Percentiles rank a stretch among this genome's conserved stretches.
Conservation (phyloP, 2,329 filamentous ascomycete species). For the Plenodomus lindquistii region DNA sequence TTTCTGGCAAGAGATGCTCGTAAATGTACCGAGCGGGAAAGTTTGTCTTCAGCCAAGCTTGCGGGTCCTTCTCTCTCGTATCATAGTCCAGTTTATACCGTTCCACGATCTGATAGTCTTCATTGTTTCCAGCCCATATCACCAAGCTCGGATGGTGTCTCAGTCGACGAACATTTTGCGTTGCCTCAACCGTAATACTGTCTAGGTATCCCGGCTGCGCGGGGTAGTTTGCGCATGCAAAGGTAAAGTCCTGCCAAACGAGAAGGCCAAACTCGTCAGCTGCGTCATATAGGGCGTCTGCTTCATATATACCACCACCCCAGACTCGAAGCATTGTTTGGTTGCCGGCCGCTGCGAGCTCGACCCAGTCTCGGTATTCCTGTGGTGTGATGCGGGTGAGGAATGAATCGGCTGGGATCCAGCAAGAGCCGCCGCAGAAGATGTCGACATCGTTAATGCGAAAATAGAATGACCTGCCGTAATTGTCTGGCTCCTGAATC, state of each 20-base stretch:
- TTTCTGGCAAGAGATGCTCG: constrained; percentile 74
- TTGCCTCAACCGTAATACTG: constrained; percentile 56
- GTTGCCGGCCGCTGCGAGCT: constrained; percentile 73
- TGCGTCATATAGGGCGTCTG: constrained; percentile 71
- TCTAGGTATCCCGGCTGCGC: constrained; percentile 64
- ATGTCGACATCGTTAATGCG: constrained; percentile 74
- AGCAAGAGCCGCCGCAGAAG: constrained; percentile 81
- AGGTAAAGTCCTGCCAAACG: constrained; percentile 87
- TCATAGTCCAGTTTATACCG: constrained; percentile 73
- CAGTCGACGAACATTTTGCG: constrained; percentile 67
- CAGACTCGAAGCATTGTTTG: constrained; percentile 82
- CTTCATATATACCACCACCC: constrained; percentile 80
- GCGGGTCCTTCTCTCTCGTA: constrained; percentile 73
- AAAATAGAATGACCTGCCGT: constrained; percentile 79
- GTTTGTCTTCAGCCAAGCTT: constrained; percentile 82
- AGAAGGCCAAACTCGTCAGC: constrained; percentile 78
- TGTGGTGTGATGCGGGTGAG: constrained; percentile 68
- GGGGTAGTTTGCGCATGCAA: constrained; percentile 67
- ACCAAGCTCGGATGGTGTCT: constrained; percentile 86
- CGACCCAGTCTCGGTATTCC: constrained; percentile 74
- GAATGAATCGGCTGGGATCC: constrained; percentile 83
- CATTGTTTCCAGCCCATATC: constrained; percentile 91
- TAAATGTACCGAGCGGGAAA: constrained; percentile 94
- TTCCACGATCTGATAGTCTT: constrained; percentile 88
- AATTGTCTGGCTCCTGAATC: constrained; percentile 52